Evolutionary conservation across 139 green algal genomes (phyloP).

Genomic region (Eudorina sp.): DNA sequence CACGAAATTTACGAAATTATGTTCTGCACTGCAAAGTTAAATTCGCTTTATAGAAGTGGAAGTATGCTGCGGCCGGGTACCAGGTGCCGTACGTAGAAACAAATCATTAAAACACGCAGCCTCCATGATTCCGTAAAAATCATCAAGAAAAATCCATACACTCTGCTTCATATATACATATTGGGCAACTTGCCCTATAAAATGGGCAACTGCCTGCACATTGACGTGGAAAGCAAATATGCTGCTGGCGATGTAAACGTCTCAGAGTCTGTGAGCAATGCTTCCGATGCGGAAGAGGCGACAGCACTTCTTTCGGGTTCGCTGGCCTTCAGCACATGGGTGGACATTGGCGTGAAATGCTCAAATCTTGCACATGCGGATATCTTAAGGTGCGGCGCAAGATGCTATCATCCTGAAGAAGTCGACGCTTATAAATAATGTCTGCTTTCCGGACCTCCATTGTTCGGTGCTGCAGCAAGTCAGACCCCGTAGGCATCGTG

Average conservation of each 20-base stretch:
- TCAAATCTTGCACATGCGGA: neutral
- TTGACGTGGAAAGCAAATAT: conserved; percentile 22
- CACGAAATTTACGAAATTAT: too few species aligned
- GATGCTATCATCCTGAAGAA: too few species aligned
- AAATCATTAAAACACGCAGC: too few species aligned
- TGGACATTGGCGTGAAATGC: neutral
- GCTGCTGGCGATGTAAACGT: neutral
- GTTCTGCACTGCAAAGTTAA: too few species aligned
- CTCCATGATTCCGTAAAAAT: too few species aligned
- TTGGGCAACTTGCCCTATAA: too few species aligned
- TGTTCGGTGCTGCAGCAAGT: conserved; percentile 43
- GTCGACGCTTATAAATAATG: neutral
- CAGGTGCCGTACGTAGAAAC: too few species aligned
- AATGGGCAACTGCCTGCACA: conserved; percentile 6
- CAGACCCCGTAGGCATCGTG: conserved; percentile 57
- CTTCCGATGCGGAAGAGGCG: neutral
- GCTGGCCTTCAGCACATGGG: neutral
- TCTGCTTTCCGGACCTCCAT: neutral
- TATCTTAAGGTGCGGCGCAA: conserved; percentile 27
- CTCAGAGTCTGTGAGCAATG: neutral
- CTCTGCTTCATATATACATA: too few species aligned
- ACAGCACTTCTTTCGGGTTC: neutral
- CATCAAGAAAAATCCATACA: too few species aligned
- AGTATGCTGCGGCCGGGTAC: too few species aligned
- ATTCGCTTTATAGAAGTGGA: too few species aligned